Evolutionary conservation across 1,284 basidiomycete species (phyloP).

Genomic region (Sphaerobolus stellatus): DNA sequence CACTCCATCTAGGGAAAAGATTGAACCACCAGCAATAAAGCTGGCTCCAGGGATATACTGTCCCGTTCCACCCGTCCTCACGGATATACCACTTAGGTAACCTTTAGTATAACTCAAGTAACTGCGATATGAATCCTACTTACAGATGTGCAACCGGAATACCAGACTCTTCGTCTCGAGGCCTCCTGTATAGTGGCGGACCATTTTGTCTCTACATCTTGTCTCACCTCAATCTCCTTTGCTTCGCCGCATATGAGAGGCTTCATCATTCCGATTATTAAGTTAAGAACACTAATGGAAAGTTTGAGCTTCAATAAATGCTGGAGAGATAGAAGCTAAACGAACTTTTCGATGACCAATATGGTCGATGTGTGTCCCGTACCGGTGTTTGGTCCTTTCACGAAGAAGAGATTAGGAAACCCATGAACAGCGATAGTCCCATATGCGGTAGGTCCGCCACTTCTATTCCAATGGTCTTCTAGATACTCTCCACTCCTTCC

Average conservation of each 20-base stretch:
- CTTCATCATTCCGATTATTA: not conserved
- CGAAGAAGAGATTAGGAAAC: constrained; percentile 19
- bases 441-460: constrained; percentile 12
- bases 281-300: constrained; percentile 1
- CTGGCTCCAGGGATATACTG: constrained; percentile 13
- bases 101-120: not conserved
- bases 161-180: constrained; percentile 1
- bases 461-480: constrained; percentile 9
- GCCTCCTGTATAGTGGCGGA: not conserved
- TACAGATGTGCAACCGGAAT: constrained; percentile 1
- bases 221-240: constrained; percentile 8
- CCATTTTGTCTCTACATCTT: constrained; percentile 6
- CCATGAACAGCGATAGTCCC: constrained; percentile 8
- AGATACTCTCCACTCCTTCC: constrained; percentile 4
- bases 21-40: constrained; percentile 9
- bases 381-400: constrained; percentile 11
- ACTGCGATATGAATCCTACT: not conserved
- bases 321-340: not conserved
- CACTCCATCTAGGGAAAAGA: constrained; percentile 9
- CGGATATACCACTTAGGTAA: constrained; percentile 9
- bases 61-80: constrained; percentile 6
- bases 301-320: not conserved
- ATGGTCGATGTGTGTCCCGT: constrained; percentile 10
- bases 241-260: constrained; percentile 8
- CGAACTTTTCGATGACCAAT: constrained; percentile 3